phyloP scores from a whole-genome alignment of 2,329 filamentous ascomycete species.

The Erysiphe neolycopersici region DNA sequence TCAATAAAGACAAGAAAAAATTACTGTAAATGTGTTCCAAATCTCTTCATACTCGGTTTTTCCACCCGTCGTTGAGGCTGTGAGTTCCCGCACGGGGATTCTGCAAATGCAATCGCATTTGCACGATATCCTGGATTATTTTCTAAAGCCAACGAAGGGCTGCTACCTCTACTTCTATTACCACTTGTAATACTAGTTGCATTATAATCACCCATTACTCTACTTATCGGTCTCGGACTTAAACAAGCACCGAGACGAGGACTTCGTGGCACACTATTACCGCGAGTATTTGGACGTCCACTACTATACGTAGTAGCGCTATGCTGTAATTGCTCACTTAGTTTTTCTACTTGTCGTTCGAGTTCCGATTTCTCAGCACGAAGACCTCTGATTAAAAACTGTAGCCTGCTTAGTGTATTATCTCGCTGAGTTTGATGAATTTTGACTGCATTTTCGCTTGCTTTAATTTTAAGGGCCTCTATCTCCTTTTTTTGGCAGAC shows the following conservation, averaged over 20 bases:
- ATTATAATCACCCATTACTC: slow-evolving; percentile 2
- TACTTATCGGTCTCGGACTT: slow-evolving; percentile 3
- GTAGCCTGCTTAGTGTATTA: slow-evolving; percentile 2
- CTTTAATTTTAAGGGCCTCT: slow-evolving; percentile 5
- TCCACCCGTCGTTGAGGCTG: neutral
- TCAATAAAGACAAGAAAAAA: too few species aligned
- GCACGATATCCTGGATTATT: neutral
- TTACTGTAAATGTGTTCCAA: too few species aligned
- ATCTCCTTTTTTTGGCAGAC: slow-evolving; percentile 4
- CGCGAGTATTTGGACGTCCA: slow-evolving; percentile 15
- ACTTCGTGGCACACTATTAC: slow-evolving; percentile 10
- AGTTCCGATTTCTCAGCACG: slow-evolving; percentile 9
- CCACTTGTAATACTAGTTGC: neutral
- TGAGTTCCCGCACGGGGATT: neutral
- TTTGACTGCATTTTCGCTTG: slow-evolving; percentile 7
- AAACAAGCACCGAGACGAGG: slow-evolving; percentile 8
- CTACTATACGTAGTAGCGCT: slow-evolving; percentile 13
- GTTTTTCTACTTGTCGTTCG: slow-evolving; percentile 16
- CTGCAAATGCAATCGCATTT: neutral
- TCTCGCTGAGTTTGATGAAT: slow-evolving; percentile 10
- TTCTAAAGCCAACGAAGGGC: slow-evolving; percentile 6
- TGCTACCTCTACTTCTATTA: slow-evolving; percentile 6
- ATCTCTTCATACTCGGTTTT: too few species aligned
- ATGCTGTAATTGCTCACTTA: slow-evolving; percentile 8
- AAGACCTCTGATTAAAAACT: slow-evolving; percentile 13